Base-by-base conservation (phyloP, 1,284 basidiomycete species). In the Trichosporon sp. region DNA sequence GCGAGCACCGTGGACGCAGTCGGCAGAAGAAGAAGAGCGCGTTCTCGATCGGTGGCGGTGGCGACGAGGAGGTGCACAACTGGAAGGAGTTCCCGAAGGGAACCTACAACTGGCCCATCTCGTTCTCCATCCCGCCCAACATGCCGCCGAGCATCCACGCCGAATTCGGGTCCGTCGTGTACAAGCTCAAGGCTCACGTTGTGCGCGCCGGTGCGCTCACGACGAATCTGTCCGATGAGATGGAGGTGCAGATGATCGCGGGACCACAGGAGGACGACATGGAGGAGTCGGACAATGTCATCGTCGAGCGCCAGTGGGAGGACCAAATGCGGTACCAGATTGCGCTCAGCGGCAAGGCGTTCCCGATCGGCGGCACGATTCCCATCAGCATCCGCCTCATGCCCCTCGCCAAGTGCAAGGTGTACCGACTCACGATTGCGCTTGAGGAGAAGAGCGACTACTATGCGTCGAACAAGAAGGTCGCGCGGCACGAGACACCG, bases 81-180 rank as follows among this genome's bases (percentile, higher is more conserved):
- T 98, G 94, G 92, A 92, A 91, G 77, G 91, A 97, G 82, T 96
- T 98, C 84, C 90, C 91, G 76, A 91, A 92, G 85, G 94, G 94
- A n/a, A 91, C 90, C 4, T 98, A 98, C 82, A 94, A 91, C 56
- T 99, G 95, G 82, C 95, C 96, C 0, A 92, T 99, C 78, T 92
- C 92, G 19, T 93, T 98, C 81, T 87, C 90, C 3, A 90, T 99
- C 65, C 94, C 96, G 0, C 87, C 89, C 2, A 88, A 89, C 71
- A 88, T 92, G 2, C 94, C 95, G 2, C 93, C 96, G 0, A 91
- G 90, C 0, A 86, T 97, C 71, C 87, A 88, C 67, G 91, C 91
- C 74, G 89, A 92, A 70, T 92, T 90, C 79, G 96, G 95, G 14
- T 88, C 89, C 8, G 90, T 97, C 26, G 82, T 83, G 1, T 98